Evolutionary conservation across 2,329 filamentous ascomycete species (phyloP).

Genomic region (Ophiostoma tasmaniense): DNA sequence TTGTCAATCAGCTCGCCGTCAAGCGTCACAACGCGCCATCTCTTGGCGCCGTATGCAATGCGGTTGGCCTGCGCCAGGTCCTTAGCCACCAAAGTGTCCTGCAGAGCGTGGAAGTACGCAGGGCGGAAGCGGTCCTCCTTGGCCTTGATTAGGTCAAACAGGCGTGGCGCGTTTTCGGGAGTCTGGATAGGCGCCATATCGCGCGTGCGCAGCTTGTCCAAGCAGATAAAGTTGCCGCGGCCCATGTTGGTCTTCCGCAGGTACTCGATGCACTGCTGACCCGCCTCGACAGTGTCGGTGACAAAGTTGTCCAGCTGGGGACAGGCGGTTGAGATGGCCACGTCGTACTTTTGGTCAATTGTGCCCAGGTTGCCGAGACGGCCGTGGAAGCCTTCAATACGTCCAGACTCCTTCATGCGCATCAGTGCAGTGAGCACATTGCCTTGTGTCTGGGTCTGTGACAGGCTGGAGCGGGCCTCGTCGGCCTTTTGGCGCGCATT

Average conservation of each 20-base stretch:
- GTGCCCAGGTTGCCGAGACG: constrained; percentile 87
- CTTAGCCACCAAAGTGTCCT: constrained; percentile 87
- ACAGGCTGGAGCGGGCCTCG: constrained; percentile 83
- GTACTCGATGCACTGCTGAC: constrained; percentile 97
- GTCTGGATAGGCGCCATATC: constrained; percentile 76
- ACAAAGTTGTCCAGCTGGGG: constrained; percentile 90
- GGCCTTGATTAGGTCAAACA: constrained; percentile 86
- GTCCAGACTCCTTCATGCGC: constrained; percentile 89
- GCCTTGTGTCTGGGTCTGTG: constrained; percentile 83
- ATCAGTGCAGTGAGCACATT: constrained; percentile 88
- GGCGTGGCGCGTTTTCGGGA: constrained; percentile 80
- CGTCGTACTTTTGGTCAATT: constrained; percentile 89
- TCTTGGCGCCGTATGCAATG: constrained; percentile 85
- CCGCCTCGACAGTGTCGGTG: constrained; percentile 89
- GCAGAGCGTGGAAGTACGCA: constrained; percentile 90
- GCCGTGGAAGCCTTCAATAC: constrained; percentile 95
- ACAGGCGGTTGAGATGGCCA: constrained; percentile 97
- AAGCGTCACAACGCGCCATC: constrained; percentile 94
- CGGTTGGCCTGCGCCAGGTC: constrained; percentile 94
- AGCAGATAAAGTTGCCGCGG: constrained; percentile 90
- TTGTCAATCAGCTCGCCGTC: constrained; percentile 95
- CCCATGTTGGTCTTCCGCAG: constrained; percentile 95
- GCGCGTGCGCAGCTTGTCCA: constrained; percentile 74
- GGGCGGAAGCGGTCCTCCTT: constrained; percentile 81
- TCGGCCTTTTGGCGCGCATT: constrained; percentile 90